phyloP scores from a whole-genome alignment of 352 stramenopile genomes.

The Aphanomyces astaci region DNA sequence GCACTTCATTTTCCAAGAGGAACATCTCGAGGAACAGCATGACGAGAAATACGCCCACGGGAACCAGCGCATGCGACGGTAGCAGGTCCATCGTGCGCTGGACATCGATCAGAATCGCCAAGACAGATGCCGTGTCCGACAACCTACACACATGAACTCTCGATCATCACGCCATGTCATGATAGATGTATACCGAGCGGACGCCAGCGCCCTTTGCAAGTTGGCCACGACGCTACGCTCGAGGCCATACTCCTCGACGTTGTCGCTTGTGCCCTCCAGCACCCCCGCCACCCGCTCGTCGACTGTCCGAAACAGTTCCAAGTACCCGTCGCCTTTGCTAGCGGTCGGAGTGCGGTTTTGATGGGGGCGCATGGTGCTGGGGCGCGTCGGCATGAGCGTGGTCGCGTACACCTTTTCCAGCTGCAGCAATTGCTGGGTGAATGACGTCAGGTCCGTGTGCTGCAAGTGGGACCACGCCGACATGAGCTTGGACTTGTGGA shows the following conservation, averaged over 20 bases:
- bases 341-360: neutral
- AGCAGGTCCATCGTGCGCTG: conserved; percentile 1
- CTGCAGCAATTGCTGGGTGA: conserved; percentile 20
- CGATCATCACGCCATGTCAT: neutral
- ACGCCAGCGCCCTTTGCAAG: neutral
- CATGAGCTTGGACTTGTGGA: conserved; percentile 13
- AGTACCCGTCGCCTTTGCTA: conserved; percentile 20
- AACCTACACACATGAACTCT: neutral
- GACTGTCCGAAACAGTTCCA: conserved; percentile 18
- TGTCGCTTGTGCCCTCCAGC: conserved; percentile 15
- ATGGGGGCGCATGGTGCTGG: neutral
- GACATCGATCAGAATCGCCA: conserved; percentile 8
- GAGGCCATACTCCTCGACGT: conserved; percentile 21
- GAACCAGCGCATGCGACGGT: conserved; percentile 32
- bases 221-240: conserved; percentile 12
- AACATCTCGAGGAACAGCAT: conserved; percentile 39
- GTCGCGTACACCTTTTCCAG: conserved; percentile 19
- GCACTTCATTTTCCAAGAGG: conserved; percentile 1
- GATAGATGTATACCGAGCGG: neutral
- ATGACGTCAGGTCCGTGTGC: conserved; percentile 10
- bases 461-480: conserved; percentile 12
- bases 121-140: neutral
- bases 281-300: conserved; percentile 15
- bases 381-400: neutral
- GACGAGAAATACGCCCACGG: conserved; percentile 55